Percentiles rank a stretch among this genome's conserved stretches.
Conservation (phyloP, 2,329 filamentous ascomycete genomes). For the Aspergillus fijiensis region DNA sequence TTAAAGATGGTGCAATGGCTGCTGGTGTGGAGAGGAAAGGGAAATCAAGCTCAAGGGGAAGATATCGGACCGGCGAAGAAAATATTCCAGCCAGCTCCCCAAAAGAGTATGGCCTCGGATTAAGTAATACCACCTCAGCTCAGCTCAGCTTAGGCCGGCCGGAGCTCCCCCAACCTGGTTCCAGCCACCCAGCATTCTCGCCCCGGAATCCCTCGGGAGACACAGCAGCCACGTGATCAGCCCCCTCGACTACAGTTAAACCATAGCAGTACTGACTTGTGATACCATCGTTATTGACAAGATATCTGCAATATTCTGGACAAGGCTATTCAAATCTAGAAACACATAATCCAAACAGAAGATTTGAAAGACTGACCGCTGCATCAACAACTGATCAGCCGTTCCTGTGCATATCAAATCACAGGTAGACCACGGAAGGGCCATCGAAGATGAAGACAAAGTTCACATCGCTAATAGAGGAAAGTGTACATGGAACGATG, state of each 20-base stretch:
- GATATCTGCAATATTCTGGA: too few species aligned
- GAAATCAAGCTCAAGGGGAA: slow-evolving; percentile 5
- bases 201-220: neutral
- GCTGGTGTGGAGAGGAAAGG: slow-evolving; percentile 11
- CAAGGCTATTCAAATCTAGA: neutral
- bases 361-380: neutral
- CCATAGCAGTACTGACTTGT: too few species aligned
- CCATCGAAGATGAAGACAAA: neutral
- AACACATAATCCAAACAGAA: neutral
- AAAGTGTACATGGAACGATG: slow-evolving; percentile 1
- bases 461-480: slow-evolving; percentile 15
- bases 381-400: neutral
- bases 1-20: neutral
- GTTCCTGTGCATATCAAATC: neutral
- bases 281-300: too few species aligned
- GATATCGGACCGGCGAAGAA: slow-evolving; percentile 6
- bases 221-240: slow-evolving; percentile 7
- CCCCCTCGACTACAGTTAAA: neutral
- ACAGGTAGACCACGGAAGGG: neutral
- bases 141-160: neutral
- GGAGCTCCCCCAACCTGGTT: neutral
- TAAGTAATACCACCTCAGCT: slow-evolving; percentile 13
- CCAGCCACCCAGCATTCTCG: neutral
- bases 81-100: slow-evolving; percentile 8
- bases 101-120: slow-evolving; percentile 4